phyloP scores from a whole-genome alignment of 768 basidiomycete species.

The Trametes villosa region DNA sequence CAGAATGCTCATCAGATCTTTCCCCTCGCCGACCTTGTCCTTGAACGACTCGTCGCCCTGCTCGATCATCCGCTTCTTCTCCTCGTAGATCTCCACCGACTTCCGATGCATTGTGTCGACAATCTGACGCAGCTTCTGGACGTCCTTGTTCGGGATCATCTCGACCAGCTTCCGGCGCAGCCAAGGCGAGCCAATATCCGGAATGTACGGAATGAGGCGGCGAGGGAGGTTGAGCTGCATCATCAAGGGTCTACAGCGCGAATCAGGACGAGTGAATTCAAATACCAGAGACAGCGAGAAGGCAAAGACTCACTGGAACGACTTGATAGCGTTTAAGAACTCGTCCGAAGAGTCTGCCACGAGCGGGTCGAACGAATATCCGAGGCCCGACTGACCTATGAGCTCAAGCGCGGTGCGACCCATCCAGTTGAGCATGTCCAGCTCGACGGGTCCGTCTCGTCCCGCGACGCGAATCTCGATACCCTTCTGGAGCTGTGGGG shows the following conservation, averaged over 20 bases:
- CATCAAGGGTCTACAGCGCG: background rate
- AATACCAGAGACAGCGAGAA: background rate
- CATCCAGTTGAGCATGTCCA: slow-evolving; percentile 29
- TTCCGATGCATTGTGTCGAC: slow-evolving; percentile 6
- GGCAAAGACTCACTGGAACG: slow-evolving; percentile 28
- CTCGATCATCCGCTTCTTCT: slow-evolving; percentile 20
- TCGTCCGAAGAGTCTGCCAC: slow-evolving; percentile 31
- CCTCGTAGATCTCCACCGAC: slow-evolving; percentile 34
- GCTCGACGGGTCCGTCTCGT: background rate
- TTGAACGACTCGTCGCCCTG: slow-evolving; percentile 21
- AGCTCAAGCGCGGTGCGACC: slow-evolving; percentile 33
- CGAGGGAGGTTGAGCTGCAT: background rate
- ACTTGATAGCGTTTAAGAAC: slow-evolving; percentile 3
- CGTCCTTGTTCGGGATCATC: slow-evolving; percentile 4
- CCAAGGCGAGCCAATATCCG: background rate
- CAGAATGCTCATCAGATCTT: slow-evolving; percentile 34
- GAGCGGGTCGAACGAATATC: slow-evolving; percentile 41
- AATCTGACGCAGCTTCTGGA: background rate
- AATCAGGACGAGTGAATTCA: background rate
- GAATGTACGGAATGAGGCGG: slow-evolving; percentile 7
- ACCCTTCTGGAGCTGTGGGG: slow-evolving; percentile 7
- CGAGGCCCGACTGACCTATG: slow-evolving; percentile 50
- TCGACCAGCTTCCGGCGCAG: background rate
- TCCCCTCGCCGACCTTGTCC: slow-evolving; percentile 27
- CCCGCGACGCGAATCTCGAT: background rate